Conservation (phyloP, 768 basidiomycete genomes). For the Boletus vermiculosoides region DNA sequence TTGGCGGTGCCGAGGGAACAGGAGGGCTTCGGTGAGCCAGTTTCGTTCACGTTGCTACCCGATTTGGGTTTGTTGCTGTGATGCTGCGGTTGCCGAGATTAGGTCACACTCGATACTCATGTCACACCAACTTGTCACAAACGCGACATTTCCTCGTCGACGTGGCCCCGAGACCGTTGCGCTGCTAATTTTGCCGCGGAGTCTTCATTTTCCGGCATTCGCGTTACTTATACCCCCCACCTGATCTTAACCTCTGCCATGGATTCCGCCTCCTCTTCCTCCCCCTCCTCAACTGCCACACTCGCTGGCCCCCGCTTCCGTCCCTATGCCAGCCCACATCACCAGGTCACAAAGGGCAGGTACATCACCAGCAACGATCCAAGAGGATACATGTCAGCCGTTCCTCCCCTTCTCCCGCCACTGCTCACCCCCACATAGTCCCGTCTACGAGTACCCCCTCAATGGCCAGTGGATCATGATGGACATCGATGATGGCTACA, state of each 20-base stretch:
- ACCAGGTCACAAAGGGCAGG: constrained; percentile 81
- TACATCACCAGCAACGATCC: constrained; percentile 91
- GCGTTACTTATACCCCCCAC: constrained; percentile 23
- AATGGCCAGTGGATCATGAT: constrained; percentile 95
- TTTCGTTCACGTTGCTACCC: constrained; percentile 34
- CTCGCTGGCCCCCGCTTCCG: constrained; percentile 44
- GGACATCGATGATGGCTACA: constrained; percentile 91
- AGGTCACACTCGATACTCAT: constrained; percentile 27
- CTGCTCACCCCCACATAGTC: constrained; percentile 39
- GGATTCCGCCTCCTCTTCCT: constrained; percentile 40
- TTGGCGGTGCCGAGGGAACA: constrained; percentile 45
- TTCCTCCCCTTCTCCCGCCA: background rate
- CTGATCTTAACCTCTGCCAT: constrained; percentile 28
- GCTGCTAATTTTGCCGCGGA: constrained; percentile 33
- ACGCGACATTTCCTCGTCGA: constrained; percentile 36
- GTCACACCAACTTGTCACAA: constrained; percentile 28
- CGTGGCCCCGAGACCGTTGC: constrained; percentile 34
- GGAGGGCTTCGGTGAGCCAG: constrained; percentile 27
- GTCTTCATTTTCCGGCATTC: constrained; percentile 24
- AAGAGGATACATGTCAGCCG: constrained; percentile 78
- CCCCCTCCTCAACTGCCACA: constrained; percentile 35
- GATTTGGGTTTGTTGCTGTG: constrained; percentile 36
- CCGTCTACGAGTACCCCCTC: constrained; percentile 87
- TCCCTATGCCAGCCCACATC: constrained; percentile 71
- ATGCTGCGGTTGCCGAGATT: constrained; percentile 35